phyloP scores from a whole-genome alignment of 345 rosid species.

The Turritis glabra region DNA sequence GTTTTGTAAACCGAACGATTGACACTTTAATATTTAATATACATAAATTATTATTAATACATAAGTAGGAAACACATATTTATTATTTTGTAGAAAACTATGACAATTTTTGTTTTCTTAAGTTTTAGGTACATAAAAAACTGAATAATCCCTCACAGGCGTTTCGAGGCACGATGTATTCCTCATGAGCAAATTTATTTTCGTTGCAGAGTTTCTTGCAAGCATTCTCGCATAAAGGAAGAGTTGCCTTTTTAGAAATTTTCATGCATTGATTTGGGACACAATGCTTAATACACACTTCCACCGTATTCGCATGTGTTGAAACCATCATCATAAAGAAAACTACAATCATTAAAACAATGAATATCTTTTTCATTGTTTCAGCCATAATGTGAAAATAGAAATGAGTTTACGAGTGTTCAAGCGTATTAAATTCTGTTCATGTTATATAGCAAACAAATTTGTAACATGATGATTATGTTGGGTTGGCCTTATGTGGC shows the following conservation, averaged over 20 bases:
- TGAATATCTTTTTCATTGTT: background rate
- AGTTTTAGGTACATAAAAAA: background rate
- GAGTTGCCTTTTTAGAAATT: background rate
- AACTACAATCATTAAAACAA: background rate
- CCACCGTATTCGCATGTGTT: background rate
- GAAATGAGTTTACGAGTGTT: background rate
- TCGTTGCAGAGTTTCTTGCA: background rate
- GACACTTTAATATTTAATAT: no score
- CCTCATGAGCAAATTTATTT: background rate
- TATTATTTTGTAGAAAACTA: no score
- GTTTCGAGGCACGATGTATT: background rate
- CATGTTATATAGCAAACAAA: background rate
- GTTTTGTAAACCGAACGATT: no score
- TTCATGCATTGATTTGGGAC: background rate
- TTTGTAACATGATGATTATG: background rate
- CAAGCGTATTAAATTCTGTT: background rate
- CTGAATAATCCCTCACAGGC: background rate
- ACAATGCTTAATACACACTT: conserved; percentile 6
- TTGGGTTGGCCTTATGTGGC: background rate
- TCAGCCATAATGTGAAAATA: background rate
- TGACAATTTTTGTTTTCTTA: no score
- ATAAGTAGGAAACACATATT: no score
- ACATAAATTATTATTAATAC: no score
- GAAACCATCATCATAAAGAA: conserved; percentile 13
- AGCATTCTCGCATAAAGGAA: background rate